Base-by-base conservation (phyloP, 306 rosid genomes). In the Ormosia semicastrata region DNA sequence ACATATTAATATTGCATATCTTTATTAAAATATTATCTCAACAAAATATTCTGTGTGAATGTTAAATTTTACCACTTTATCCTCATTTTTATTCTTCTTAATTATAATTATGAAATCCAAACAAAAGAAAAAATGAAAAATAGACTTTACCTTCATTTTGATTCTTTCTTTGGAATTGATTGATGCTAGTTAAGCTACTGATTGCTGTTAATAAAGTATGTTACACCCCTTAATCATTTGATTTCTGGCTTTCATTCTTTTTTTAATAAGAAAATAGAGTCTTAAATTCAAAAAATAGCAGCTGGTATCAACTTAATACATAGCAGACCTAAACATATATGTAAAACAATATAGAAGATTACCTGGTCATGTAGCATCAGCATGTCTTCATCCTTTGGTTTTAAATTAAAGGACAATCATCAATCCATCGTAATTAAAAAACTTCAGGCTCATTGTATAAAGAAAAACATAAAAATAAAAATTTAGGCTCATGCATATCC, bases 401-500 rank as follows among this genome's bases (percentile, higher is more conserved):
- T 59, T 36, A 43, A 69, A 77, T 7, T 8, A 70, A 30, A 13
- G 44, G 9, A 52, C 13, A 76, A 37, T 10, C 14, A 78, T 24
- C 24, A 24, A 24, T 54, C 6, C 11, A 30, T 57, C 66, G 32
- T 13, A 3, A 30, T 41, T 52, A 54, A 39, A 37, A 64, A 36
- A 65, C n/a, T 34, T 36, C 3, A 59, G 15, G 36, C 3, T 46
- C 52, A 46, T 46, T 46, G 13, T 3, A 46, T 46, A 0, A 13
- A 49, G 12, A 49, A 2, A 12, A 47, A n/a, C n/a, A n/a, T n/a
- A n/a, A n/a, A n/a, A n/a, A n/a, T n/a, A n/a, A 11, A 49, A 49
- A 11, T 0, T 68, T 3, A 65, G 8, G 14, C 39, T 73, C 17
- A 86, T 34, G 37, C 76, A 49, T 30, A 76, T n/a, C 78, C 89